A percentile compares a stretch with the other conserved stretches of the same genome.
phyloP scores from a whole-genome alignment of 2,329 filamentous ascomycete genomes.

The Sarocladium oryzae region DNA sequence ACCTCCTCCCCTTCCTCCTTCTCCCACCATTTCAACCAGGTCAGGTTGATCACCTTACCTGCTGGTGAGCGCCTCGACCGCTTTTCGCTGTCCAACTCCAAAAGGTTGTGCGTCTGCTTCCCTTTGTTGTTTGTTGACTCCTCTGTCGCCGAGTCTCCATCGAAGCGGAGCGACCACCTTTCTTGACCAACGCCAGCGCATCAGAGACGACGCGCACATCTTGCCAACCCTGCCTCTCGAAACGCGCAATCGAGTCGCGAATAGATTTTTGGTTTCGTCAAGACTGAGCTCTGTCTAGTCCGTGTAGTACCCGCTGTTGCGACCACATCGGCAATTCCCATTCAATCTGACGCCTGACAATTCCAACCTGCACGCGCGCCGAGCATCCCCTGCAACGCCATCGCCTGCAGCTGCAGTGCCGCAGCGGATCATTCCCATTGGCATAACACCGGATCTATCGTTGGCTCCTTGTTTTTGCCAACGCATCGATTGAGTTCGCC shows the following conservation, averaged over 20 bases:
- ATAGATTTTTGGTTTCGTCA: not conserved
- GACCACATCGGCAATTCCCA: not conserved
- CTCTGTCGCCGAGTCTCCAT: slow-evolving; percentile 1
- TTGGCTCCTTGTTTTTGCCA: slow-evolving; percentile 1
- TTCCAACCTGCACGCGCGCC: slow-evolving; percentile 7
- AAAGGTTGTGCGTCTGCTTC: not conserved
- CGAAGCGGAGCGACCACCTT: slow-evolving; percentile 7
- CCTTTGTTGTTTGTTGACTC: slow-evolving; percentile 8
- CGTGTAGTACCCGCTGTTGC: not conserved
- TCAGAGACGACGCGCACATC: not conserved
- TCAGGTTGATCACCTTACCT: slow-evolving; percentile 1
- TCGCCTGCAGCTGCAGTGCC: slow-evolving; percentile 6
- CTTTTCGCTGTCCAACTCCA: not conserved
- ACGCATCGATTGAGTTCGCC: slow-evolving; percentile 5
- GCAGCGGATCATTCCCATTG: not conserved
- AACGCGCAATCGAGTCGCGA: not conserved
- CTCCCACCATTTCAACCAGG: slow-evolving; percentile 13
- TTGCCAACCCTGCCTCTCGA: not conserved
- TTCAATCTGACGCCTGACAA: not conserved
- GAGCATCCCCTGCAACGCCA: slow-evolving; percentile 5
- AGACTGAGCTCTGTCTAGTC: not conserved
- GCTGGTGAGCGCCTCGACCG: slow-evolving; percentile 6
- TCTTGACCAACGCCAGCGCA: slow-evolving; percentile 4
- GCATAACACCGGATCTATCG: not conserved
- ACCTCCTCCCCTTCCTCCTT: slow-evolving; percentile 10